Evolutionary conservation across 202 grass and related monocot genomes (phyloP), one percentile per base, ranked within the genome.

Genomic region (Setaria viridis): DNA sequence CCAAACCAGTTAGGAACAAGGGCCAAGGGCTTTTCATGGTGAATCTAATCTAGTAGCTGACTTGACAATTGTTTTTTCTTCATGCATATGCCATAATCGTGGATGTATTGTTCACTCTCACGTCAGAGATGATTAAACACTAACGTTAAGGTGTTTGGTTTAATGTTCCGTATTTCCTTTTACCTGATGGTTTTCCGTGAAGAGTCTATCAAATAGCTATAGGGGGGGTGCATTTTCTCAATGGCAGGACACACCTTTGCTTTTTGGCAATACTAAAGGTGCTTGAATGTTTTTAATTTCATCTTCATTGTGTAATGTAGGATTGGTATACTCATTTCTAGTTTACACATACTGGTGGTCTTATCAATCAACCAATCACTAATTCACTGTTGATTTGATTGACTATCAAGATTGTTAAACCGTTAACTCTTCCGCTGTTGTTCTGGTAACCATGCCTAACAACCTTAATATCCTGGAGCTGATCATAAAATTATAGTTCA

Each of bases 361-460:
- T 46, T 59, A 41, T 50, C 14, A 37, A 53, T 30, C 12, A 14
- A 3, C 54, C 15, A 60, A 19, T 60, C 53, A 45, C 25, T 53
- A 16, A 60, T 13, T 60, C 53, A 45, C 25, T 53, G 11, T 6
- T 14, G 35, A 56, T 46, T 84, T 34, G 7, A 16, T 58, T 78
- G 63, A 56, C 34, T 32, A 33, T 67, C 65, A 20, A n/a, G 50
- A 70, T 62, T 8, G 6, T 70, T 65, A 54, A 37, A n/a, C 48
- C 73, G 20, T 78, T 46, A 12, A 71, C 55, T 77, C 20, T 83
- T 90, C 42, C 58, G 80, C 59, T 17, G 8, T 42, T 66, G 29
- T 79, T 79, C 25, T 72, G 9, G 25, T 34, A 46, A 72, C 34
- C 80, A 59, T 68, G 65, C 37, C 8, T 67, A 41, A 55, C 4